Percentiles rank a stretch among this genome's conserved stretches.
Conservation (phyloP, 2,329 filamentous ascomycete species). For the Trichoderma oligosporum region DNA sequence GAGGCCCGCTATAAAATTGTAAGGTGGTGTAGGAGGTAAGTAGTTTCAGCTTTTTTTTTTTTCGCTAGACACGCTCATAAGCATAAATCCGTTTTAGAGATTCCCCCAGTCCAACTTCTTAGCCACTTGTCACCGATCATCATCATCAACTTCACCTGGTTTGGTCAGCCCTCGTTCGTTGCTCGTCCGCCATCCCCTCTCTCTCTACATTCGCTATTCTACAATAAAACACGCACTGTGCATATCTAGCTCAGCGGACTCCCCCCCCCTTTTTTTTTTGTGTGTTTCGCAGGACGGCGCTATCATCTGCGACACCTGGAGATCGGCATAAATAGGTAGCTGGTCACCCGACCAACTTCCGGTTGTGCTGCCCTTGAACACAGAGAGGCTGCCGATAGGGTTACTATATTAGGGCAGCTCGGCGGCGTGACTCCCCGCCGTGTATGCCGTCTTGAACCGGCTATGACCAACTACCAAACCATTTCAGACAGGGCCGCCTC, state of each 20-base stretch:
- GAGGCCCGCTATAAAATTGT: constrained; percentile 14
- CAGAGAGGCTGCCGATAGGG: neutral
- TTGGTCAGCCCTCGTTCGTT: constrained; percentile 8
- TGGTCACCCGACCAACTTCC: constrained; percentile 15
- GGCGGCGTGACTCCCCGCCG: neutral
- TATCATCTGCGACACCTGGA: neutral
- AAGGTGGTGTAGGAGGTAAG: too few relatives aligned
- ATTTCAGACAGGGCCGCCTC: constrained; percentile 48
- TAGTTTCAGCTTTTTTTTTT: too few relatives aligned
- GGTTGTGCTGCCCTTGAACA: neutral
- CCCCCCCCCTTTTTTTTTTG: too few relatives aligned
- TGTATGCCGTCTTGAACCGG: constrained; percentile 23
- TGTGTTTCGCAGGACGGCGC: constrained; percentile 8
- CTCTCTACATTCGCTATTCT: constrained; percentile 1
- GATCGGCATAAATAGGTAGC: neutral
- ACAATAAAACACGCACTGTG: neutral
- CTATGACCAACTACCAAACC: constrained; percentile 55
- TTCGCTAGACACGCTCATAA: too few relatives aligned
- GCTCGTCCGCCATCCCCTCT: neutral
- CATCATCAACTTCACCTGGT: constrained; percentile 5
- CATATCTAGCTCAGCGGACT: neutral
- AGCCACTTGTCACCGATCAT: neutral
- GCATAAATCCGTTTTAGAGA: neutral
- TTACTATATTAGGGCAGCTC: neutral
- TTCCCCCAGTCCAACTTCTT: neutral